These are phyloP conservation scores for Camellia japonica DNA, from an alignment of 148 eudicot species.

Conservation along the genomic window DNA sequence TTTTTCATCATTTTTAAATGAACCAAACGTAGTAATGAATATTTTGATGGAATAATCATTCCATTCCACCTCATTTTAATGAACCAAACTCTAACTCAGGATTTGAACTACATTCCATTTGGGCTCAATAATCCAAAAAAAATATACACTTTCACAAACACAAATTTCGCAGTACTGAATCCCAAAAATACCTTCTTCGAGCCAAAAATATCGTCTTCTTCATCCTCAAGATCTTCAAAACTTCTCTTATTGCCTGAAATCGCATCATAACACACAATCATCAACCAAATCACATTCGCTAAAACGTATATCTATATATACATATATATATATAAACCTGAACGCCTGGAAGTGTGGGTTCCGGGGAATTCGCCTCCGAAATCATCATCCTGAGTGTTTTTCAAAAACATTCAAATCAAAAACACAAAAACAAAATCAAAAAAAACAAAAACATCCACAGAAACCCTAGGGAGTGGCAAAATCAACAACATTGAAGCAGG, in stretches of 20 bases:
- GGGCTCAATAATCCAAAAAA: background rate
- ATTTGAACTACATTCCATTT: background rate
- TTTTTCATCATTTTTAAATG: too few species aligned
- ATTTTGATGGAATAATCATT: too few species aligned
- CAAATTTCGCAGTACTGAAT: background rate
- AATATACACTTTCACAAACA: background rate
- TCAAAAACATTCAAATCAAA: background rate
- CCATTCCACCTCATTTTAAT: too few species aligned
- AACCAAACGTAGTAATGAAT: too few species aligned
- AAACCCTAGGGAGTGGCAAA: background rate
- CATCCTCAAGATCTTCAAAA: slow-evolving; percentile 88
- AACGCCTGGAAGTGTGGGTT: slow-evolving; percentile 33
- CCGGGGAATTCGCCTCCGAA: slow-evolving; percentile 87
- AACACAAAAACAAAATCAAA: background rate
- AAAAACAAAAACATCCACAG: background rate
- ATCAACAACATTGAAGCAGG: background rate
- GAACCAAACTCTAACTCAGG: too few species aligned
- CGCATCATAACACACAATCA: slow-evolving; percentile 11
- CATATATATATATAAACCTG: slow-evolving; percentile 39
- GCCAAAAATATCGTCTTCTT: slow-evolving; percentile 89
- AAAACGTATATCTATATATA: background rate
- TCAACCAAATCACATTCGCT: background rate
- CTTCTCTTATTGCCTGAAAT: slow-evolving; percentile 69
- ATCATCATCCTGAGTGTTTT: slow-evolving; percentile 70
- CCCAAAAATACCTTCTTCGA: slow-evolving; percentile 55